phyloP scores from a whole-genome alignment of 2,329 filamentous ascomycete species.

The Zalaria sp. region DNA sequence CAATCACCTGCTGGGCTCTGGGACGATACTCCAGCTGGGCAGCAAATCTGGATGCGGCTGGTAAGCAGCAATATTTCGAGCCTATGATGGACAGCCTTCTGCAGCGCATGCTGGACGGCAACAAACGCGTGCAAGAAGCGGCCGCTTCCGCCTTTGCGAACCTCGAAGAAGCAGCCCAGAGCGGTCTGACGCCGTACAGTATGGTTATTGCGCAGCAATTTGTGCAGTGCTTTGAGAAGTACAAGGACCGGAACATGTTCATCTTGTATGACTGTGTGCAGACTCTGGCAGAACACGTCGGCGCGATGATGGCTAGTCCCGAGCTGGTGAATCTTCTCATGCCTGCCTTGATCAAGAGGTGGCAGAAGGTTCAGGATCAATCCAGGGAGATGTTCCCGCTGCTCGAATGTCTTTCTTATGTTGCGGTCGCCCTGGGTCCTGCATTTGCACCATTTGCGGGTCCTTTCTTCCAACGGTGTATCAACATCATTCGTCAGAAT shows the following conservation, averaged over 20 bases:
- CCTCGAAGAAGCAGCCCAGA: slow-evolving; percentile 83
- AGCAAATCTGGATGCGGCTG: slow-evolving; percentile 52
- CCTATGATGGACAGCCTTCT: slow-evolving; percentile 96
- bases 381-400: slow-evolving; percentile 89
- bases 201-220: slow-evolving; percentile 84
- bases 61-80: slow-evolving; percentile 70
- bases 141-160: slow-evolving; percentile 93
- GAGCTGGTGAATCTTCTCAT: slow-evolving; percentile 77
- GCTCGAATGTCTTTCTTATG: slow-evolving; percentile 91
- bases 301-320: slow-evolving; percentile 63
- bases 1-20: slow-evolving; percentile 97
- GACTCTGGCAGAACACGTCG: slow-evolving; percentile 85
- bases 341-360: slow-evolving; percentile 80
- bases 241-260: slow-evolving; percentile 99
- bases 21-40: slow-evolving; percentile 91
- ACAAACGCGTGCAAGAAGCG: slow-evolving; percentile 96
- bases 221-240: slow-evolving; percentile 79
- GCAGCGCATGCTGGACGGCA: slow-evolving; percentile 85
- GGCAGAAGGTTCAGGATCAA: slow-evolving; percentile 74
- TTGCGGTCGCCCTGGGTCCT: slow-evolving; percentile 71
- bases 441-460: slow-evolving; percentile 73
- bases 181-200: slow-evolving; percentile 69
- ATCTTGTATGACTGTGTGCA: slow-evolving; percentile 98
- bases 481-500: slow-evolving; percentile 83
- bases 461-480: slow-evolving; percentile 76